phyloP scores from a whole-genome alignment of 768 basidiomycete genomes.

The Pisolithus orientalis region DNA sequence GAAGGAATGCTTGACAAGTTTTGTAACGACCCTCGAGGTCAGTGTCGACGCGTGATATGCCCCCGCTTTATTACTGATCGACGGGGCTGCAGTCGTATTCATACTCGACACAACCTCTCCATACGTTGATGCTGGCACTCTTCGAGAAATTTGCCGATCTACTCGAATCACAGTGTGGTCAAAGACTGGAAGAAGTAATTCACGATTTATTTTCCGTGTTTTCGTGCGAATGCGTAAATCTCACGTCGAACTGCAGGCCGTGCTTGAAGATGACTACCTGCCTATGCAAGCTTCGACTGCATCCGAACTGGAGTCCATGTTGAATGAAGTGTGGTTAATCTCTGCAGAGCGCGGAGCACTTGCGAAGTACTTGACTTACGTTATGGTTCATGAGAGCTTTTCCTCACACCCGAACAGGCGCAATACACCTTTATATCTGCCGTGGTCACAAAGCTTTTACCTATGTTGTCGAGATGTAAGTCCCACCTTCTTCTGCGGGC shows the following conservation, averaged over 20 bases:
- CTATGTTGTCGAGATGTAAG: constrained; percentile 85
- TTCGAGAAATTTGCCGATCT: constrained; percentile 87
- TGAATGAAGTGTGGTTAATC: constrained; percentile 80
- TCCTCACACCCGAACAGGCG: constrained; percentile 36
- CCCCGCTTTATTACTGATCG: constrained; percentile 1
- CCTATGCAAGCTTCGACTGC: constrained; percentile 69
- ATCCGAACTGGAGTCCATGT: constrained; percentile 62
- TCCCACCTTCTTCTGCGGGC: not conserved
- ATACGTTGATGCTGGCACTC: constrained; percentile 76
- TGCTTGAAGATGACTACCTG: constrained; percentile 80
- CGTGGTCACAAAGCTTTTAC: constrained; percentile 95
- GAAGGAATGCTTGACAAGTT: constrained; percentile 79
- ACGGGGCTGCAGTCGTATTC: constrained; percentile 59
- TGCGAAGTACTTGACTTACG: constrained; percentile 34
- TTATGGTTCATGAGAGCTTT: not conserved
- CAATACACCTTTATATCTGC: constrained; percentile 63
- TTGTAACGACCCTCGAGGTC: constrained; percentile 92
- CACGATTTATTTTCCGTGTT: not conserved
- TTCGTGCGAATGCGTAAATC: not conserved
- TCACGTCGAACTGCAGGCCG: constrained; percentile 45
- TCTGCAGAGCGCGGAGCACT: constrained; percentile 59
- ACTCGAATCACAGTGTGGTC: constrained; percentile 74
- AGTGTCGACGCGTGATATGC: constrained; percentile 6
- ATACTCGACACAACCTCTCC: constrained; percentile 79
- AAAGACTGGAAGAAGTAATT: constrained; percentile 73